Percentiles rank a stretch among this genome's conserved stretches.
Evolutionary conservation across 192 early-diverging fungal species (phyloP).

Genomic region (Podila minutissima): DNA sequence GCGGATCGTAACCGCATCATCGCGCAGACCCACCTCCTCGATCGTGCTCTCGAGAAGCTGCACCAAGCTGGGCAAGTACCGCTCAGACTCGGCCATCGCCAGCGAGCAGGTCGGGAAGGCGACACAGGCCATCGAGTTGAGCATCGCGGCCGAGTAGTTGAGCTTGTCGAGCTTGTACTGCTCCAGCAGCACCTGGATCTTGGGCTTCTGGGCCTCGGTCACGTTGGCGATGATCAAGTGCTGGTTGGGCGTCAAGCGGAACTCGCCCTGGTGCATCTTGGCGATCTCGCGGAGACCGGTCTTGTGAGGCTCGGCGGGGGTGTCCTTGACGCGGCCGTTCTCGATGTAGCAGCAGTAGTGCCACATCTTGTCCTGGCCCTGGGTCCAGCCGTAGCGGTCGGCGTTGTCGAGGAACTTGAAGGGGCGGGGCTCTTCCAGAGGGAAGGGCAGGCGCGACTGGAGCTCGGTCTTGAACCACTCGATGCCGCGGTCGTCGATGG

Average conservation of each 20-base stretch:
- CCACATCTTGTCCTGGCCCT: conserved; percentile 73
- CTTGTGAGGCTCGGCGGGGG: conserved; percentile 76
- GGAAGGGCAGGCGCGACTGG: conserved; percentile 82
- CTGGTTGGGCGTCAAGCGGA: conserved; percentile 94
- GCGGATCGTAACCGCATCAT: conserved; percentile 93
- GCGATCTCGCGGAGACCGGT: conserved; percentile 84
- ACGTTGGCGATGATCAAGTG: conserved; percentile 88
- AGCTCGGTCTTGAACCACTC: conserved; percentile 92
- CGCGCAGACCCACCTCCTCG: conserved; percentile 81
- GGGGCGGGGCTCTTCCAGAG: conserved; percentile 70
- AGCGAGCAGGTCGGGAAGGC: conserved; percentile 95
- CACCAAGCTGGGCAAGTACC: conserved; percentile 90
- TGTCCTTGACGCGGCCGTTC: conserved; percentile 92
- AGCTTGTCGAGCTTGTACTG: conserved; percentile 88
- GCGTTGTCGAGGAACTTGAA: conserved; percentile 89
- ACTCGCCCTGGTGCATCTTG: conserved; percentile 75
- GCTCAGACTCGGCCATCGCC: conserved; percentile 98
- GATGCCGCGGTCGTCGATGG: conserved; percentile 94
- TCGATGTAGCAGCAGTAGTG: conserved; percentile 91
- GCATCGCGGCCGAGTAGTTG: conserved; percentile 78
- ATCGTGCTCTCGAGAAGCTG: conserved; percentile 81
- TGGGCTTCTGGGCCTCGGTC: conserved; percentile 72
- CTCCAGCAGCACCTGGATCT: conserved; percentile 74
- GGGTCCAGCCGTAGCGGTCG: conserved; percentile 95
- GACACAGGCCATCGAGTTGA: conserved; percentile 96